Percentiles rank a stretch among this genome's conserved stretches.
phyloP scores from a whole-genome alignment of 1,284 basidiomycete genomes.

The Ganoderma boninense region DNA sequence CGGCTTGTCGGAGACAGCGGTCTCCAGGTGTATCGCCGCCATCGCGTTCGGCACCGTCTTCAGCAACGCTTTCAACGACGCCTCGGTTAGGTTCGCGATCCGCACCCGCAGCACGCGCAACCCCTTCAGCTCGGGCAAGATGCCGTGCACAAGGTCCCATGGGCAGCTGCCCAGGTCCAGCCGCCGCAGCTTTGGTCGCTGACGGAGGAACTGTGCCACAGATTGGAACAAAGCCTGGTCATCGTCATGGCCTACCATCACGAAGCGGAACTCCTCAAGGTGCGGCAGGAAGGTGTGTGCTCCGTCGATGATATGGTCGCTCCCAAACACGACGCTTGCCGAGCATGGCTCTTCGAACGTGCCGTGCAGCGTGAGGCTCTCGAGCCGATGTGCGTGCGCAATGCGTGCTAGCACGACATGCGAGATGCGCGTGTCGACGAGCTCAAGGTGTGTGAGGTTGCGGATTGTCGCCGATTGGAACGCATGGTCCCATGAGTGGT shows the following conservation, averaged over 20 bases:
- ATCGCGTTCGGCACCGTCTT: slow-evolving; percentile 56
- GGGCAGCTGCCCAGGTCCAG: slow-evolving; percentile 70
- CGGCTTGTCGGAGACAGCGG: slow-evolving; percentile 55
- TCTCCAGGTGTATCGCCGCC: slow-evolving; percentile 60
- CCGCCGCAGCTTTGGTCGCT: slow-evolving; percentile 55
- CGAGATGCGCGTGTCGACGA: slow-evolving; percentile 71
- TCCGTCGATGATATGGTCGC: slow-evolving; percentile 65
- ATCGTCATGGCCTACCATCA: slow-evolving; percentile 68
- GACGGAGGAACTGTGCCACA: slow-evolving; percentile 60
- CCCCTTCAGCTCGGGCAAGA: slow-evolving; percentile 57
- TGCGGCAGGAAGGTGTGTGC: slow-evolving; percentile 67
- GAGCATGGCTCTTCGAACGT: slow-evolving; percentile 65
- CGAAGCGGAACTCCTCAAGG: slow-evolving; percentile 66
- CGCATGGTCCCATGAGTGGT: slow-evolving; percentile 70
- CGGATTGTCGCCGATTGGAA: slow-evolving; percentile 69
- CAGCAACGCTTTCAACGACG: slow-evolving; percentile 50
- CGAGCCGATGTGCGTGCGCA: slow-evolving; percentile 64
- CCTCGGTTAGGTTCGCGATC: slow-evolving; percentile 56
- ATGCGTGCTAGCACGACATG: slow-evolving; percentile 68
- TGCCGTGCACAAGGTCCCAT: slow-evolving; percentile 61
- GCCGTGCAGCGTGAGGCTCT: slow-evolving; percentile 69
- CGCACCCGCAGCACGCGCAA: slow-evolving; percentile 63
- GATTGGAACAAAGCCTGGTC: slow-evolving; percentile 59
- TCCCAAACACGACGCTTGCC: slow-evolving; percentile 67
- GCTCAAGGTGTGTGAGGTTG: slow-evolving; percentile 70